phyloP scores from a whole-genome alignment of 495 filamentous ascomycete species.

The Penicillium angulare region DNA sequence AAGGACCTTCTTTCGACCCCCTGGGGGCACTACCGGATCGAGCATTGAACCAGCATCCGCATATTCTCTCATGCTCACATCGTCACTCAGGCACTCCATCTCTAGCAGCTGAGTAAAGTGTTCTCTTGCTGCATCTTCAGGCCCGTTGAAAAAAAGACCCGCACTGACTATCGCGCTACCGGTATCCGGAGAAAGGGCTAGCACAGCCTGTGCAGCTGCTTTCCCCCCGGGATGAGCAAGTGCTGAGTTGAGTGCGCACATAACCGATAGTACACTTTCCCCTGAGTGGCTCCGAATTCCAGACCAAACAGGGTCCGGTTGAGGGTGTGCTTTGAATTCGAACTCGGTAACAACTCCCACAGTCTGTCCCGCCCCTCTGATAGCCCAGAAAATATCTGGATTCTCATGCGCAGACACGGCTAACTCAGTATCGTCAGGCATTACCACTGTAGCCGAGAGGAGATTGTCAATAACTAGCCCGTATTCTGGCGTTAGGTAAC shows the following conservation, averaged over 20 bases:
- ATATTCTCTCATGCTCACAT: too few relatives aligned
- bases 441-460: constrained; percentile 38
- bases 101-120: background rate
- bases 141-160: background rate
- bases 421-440: constrained; percentile 41
- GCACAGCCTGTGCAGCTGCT: background rate
- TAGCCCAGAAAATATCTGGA: constrained; percentile 43
- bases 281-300: constrained; percentile 4
- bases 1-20: too few relatives aligned
- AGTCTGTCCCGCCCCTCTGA: constrained; percentile 37
- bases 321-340: constrained; percentile 30
- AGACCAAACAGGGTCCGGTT: background rate
- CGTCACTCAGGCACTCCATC: too few relatives aligned
- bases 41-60: too few relatives aligned
- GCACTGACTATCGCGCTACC: background rate
- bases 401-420: constrained; percentile 30
- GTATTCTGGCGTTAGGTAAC: constrained; percentile 41
- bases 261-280: background rate
- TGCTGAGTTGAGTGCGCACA: background rate
- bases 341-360: constrained; percentile 44
- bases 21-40: too few relatives aligned
- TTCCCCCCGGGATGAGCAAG: background rate
- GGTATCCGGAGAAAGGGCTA: background rate
- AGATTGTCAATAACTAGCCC: constrained; percentile 51
- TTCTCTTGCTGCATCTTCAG: background rate